phyloP scores from a whole-genome alignment of 805 yeast genomes.

The Nakazawaea pomicola region DNA sequence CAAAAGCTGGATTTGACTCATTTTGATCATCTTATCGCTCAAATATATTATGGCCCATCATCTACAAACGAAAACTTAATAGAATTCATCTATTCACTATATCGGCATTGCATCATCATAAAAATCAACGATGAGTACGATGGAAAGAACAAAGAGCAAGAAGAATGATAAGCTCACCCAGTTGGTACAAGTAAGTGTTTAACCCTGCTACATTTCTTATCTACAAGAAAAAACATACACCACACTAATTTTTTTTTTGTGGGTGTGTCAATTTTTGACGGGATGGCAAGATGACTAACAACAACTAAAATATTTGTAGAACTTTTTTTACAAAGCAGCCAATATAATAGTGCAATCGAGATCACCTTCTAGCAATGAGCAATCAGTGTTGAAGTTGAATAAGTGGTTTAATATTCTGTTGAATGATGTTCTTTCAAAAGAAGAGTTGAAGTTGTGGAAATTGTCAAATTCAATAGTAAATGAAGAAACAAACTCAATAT shows the following conservation, averaged over 20 bases:
- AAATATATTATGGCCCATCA: too few relatives aligned
- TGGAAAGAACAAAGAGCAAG: slow-evolving; percentile 20
- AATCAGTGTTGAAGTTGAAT: slow-evolving; percentile 30
- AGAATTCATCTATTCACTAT: not conserved
- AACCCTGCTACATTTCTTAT: not conserved
- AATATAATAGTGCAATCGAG: slow-evolving; percentile 50
- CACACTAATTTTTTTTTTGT: too few relatives aligned
- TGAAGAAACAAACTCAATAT: slow-evolving; percentile 27
- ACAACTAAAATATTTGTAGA: slow-evolving; percentile 30
- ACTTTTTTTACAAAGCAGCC: slow-evolving; percentile 62
- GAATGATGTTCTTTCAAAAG: slow-evolving; percentile 33
- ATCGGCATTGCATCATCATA: not conserved
- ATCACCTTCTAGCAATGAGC: slow-evolving; percentile 19
- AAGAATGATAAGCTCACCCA: slow-evolving; percentile 28
- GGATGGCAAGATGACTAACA: not conserved
- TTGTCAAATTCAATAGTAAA: slow-evolving; percentile 15
- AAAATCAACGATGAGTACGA: slow-evolving; percentile 1
- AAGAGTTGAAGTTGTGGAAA: slow-evolving; percentile 65
- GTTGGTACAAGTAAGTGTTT: slow-evolving; percentile 20
- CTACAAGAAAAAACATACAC: too few relatives aligned
- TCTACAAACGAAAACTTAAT: too few relatives aligned
- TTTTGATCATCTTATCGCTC: too few relatives aligned
- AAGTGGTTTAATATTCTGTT: slow-evolving; percentile 63
- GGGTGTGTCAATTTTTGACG: too few relatives aligned
- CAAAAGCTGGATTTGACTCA: too few relatives aligned